Percentiles rank a stretch among this genome's conserved stretches.
Conservation (phyloP, 306 rosid species). For the Biancaea sappan region DNA sequence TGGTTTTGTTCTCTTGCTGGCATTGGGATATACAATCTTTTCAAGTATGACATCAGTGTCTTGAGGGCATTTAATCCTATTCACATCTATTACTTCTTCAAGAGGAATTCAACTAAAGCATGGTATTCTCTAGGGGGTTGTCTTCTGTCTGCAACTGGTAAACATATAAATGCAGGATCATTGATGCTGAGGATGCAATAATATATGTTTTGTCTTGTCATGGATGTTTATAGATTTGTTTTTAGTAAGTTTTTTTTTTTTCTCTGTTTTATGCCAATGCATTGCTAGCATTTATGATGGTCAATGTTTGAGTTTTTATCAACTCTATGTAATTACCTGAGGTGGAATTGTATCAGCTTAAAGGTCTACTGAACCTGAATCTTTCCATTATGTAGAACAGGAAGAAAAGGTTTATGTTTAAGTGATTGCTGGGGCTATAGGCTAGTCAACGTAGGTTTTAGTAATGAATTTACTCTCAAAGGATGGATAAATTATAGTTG, state of each 20-base stretch:
- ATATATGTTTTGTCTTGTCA: constrained; percentile 28
- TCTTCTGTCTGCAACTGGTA: constrained; percentile 93
- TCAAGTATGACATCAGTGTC: constrained; percentile 77
- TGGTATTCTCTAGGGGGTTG: constrained; percentile 98
- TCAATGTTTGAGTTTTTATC: constrained; percentile 18
- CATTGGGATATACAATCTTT: constrained; percentile 85
- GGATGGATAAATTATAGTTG: not conserved
- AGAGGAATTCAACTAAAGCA: constrained; percentile 89
- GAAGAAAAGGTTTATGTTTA: constrained; percentile 5
- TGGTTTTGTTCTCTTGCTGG: constrained; percentile 92
- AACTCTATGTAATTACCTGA: not conserved
- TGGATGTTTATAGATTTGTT: constrained; percentile 30
- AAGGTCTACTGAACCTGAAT: constrained; percentile 13
- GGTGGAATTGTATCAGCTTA: constrained; percentile 4
- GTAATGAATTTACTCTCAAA: not conserved
- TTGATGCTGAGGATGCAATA: constrained; percentile 28
- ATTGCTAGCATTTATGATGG: constrained; percentile 11
- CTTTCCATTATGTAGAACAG: constrained; percentile 1
- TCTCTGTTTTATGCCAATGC: constrained; percentile 7
- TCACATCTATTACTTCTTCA: constrained; percentile 81
- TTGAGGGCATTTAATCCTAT: constrained; percentile 91
- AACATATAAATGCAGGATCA: constrained; percentile 29
- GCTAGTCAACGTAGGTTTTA: constrained; percentile 1
- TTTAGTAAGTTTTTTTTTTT: constrained; percentile 11
- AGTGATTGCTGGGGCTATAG: constrained; percentile 16